Evolutionary conservation across 2,329 filamentous ascomycete genomes (phyloP).

Genomic region (Saccharata proteae): DNA sequence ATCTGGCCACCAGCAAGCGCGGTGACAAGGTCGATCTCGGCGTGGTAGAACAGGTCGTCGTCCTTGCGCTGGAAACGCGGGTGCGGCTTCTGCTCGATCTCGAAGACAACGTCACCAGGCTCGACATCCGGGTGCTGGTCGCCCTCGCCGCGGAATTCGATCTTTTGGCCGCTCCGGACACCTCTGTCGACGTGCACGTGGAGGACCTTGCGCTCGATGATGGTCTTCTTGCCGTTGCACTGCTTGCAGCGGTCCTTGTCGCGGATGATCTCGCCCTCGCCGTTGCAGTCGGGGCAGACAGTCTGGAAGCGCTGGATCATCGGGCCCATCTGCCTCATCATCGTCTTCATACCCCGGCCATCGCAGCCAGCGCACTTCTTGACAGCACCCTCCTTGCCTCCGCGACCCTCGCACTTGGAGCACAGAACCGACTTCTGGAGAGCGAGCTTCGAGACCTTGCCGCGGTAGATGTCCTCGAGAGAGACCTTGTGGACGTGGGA

Average conservation of each 20-base stretch:
- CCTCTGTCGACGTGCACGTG: slow-evolving; percentile 96
- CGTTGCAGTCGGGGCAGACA: slow-evolving; percentile 94
- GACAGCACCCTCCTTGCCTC: slow-evolving; percentile 96
- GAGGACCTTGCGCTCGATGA: slow-evolving; percentile 93
- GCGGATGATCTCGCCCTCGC: slow-evolving; percentile 91
- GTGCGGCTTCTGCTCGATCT: slow-evolving; percentile 99
- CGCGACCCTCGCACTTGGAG: slow-evolving; percentile 82
- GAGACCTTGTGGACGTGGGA: slow-evolving; percentile 98
- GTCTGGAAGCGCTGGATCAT: slow-evolving; percentile 99
- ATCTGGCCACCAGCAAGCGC: slow-evolving; percentile 85
- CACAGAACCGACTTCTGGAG: slow-evolving; percentile 97
- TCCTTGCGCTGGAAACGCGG: slow-evolving; percentile 88
- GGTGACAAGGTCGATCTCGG: slow-evolving; percentile 90
- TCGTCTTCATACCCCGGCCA: slow-evolving; percentile 95
- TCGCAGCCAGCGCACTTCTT: slow-evolving; percentile 86
- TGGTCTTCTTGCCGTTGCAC: slow-evolving; percentile 94
- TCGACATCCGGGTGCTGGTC: slow-evolving; percentile 89
- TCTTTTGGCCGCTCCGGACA: slow-evolving; percentile 86
- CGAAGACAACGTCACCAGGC: slow-evolving; percentile 92
- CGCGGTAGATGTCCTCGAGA: slow-evolving; percentile 93
- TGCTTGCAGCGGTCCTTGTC: slow-evolving; percentile 97
- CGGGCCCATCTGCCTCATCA: slow-evolving; percentile 99
- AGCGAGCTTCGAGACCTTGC: slow-evolving; percentile 94
- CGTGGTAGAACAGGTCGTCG: slow-evolving; percentile 89
- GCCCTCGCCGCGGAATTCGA: slow-evolving; percentile 93